A percentile compares a stretch with the other conserved stretches of the same genome.
Evolutionary conservation across 2,329 filamentous ascomycete genomes (phyloP).

Genomic region (Aspergillus calidoustus): DNA sequence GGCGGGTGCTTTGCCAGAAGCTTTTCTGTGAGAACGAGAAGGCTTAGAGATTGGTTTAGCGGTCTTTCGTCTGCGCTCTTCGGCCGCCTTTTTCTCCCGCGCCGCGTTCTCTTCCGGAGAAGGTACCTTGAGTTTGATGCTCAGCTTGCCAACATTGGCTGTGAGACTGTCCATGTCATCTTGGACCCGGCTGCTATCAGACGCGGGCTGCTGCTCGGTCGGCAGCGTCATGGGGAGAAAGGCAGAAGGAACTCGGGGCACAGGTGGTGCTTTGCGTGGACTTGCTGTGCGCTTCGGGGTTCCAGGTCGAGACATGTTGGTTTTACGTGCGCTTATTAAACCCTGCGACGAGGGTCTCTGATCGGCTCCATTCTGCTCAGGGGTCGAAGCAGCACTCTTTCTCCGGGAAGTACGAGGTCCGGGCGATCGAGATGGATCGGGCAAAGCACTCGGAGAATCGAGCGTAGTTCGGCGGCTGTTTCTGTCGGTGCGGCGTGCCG

Average conservation of each 20-base stretch:
- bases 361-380: constrained; percentile 14
- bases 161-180: constrained; percentile 56
- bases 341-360: constrained; percentile 19
- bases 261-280: constrained; percentile 46
- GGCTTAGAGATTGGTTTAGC: constrained; percentile 24
- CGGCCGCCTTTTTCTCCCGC: constrained; percentile 50
- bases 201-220: constrained; percentile 8
- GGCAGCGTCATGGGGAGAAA: constrained; percentile 27
- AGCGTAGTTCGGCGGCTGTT: constrained; percentile 66
- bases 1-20: constrained; percentile 20
- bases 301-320: constrained; percentile 55
- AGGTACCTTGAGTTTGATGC: constrained; percentile 63
- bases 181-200: constrained; percentile 19
- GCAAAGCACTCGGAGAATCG: constrained; percentile 55
- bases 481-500: constrained; percentile 55
- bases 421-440: constrained; percentile 36
- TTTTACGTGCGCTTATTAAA: constrained; percentile 58
- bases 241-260: constrained; percentile 47
- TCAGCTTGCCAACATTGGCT: constrained; percentile 57
- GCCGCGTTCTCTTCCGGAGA: constrained; percentile 62
- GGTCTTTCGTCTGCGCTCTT: constrained; percentile 46
- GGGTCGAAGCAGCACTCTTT: constrained; percentile 33
- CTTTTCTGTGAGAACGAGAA: constrained; percentile 38
- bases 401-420: constrained; percentile 30
- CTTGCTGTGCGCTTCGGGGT: constrained; percentile 41